Conservation (phyloP, 208 protist genomes). For the Herpetomonas samuelpessoai region DNA sequence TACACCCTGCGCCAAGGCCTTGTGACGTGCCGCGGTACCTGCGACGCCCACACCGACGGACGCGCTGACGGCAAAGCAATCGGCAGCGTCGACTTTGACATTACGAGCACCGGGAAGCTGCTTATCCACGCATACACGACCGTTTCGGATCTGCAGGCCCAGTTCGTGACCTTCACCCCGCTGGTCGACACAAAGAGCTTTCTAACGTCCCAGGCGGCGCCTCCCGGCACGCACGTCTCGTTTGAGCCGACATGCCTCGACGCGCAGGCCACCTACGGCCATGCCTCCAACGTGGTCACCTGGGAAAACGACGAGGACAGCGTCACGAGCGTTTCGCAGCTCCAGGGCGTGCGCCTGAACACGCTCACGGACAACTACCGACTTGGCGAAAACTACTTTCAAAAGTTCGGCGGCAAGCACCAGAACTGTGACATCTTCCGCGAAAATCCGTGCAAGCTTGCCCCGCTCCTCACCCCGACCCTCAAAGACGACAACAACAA, state of each 20-base stretch:
- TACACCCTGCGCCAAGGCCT: conserved; percentile 50
- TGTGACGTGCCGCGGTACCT: conserved; percentile 81
- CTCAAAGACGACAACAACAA: conserved; percentile 18
- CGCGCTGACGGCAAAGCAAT: conserved; percentile 48
- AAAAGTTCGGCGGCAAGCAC: conserved; percentile 89
- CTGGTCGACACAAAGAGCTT: conserved; percentile 30
- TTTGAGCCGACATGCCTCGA: conserved; percentile 78
- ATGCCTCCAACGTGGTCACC: conserved; percentile 52
- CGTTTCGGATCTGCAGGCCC: conserved; percentile 76
- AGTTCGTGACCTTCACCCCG: conserved; percentile 83
- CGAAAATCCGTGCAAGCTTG: conserved; percentile 71
- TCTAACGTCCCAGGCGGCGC: conserved; percentile 33
- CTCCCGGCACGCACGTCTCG: conserved; percentile 45
- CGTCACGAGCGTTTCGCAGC: not conserved
- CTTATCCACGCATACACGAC: conserved; percentile 66
- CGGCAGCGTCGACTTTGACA: conserved; percentile 61
- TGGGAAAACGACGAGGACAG: conserved; percentile 32
- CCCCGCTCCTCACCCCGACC: conserved; percentile 75
- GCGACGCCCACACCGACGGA: conserved; percentile 43
- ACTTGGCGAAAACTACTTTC: conserved; percentile 85
- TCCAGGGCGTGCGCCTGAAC: conserved; percentile 52
- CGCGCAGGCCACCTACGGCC: conserved; percentile 49
- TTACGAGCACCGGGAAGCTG: conserved; percentile 47
- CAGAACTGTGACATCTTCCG: conserved; percentile 78
- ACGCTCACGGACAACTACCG: conserved; percentile 43